Evolutionary conservation across 306 rosid genomes (phyloP).

Genomic region (Dryas alaskensis): DNA sequence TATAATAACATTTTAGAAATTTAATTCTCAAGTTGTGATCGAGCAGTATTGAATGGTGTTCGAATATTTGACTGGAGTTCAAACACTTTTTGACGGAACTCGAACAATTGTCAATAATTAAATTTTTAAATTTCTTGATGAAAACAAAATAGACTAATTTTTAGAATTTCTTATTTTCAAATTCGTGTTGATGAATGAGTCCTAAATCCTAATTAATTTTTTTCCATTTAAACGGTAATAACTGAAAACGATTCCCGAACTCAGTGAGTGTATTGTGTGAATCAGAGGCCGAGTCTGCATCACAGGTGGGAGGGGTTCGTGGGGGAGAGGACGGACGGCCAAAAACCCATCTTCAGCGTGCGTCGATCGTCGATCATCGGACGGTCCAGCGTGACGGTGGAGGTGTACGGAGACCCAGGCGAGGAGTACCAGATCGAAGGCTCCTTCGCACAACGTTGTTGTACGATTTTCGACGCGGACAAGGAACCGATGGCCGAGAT

Average conservation of each 20-base stretch:
- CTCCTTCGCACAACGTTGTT: constrained; percentile 54
- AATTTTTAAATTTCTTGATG: too few relatives aligned
- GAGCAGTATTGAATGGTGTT: too few relatives aligned
- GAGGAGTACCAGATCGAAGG: constrained; percentile 83
- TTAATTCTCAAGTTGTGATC: too few relatives aligned
- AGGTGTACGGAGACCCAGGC: constrained; percentile 43
- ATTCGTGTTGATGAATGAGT: neutral
- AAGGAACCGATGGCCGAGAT: constrained; percentile 76
- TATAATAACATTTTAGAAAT: too few relatives aligned
- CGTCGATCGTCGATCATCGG: constrained; percentile 83
- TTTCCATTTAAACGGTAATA: neutral
- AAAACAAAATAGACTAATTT: too few relatives aligned
- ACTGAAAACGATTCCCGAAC: neutral
- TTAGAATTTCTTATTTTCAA: neutral
- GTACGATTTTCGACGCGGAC: constrained; percentile 45
- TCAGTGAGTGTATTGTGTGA: neutral
- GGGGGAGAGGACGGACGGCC: constrained; percentile 80
- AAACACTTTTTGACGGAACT: too few relatives aligned
- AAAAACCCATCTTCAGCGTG: constrained; percentile 72
- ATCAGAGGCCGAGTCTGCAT: constrained; percentile 87
- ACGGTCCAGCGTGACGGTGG: constrained; percentile 67
- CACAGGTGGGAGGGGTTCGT: constrained; percentile 88
- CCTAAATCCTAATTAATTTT: neutral
- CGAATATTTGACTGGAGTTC: too few relatives aligned
- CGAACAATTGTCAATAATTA: too few relatives aligned